phyloP scores from a whole-genome alignment of 257 asterid species.

The Nicotiana undulata region DNA sequence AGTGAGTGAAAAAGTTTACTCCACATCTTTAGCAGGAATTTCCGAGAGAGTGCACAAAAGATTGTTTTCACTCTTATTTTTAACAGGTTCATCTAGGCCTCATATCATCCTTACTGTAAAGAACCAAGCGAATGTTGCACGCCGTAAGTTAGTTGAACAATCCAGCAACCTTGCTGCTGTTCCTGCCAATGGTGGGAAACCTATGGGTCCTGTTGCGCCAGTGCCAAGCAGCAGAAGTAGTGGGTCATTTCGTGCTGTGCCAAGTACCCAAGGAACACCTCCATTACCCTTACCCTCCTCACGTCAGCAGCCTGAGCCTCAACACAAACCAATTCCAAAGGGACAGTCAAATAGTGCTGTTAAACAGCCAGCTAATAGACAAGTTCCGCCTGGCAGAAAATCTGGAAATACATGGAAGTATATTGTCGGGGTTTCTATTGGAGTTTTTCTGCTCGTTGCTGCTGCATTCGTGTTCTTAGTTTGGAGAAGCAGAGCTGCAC shows the following conservation, averaged over 20 bases:
- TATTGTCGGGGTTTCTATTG: slow-evolving; percentile 32
- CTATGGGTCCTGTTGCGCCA: slow-evolving; percentile 20
- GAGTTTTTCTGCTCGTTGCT: slow-evolving; percentile 30
- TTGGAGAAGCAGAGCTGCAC: slow-evolving; percentile 59
- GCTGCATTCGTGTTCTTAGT: slow-evolving; percentile 23
- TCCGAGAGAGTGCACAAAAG: neutral
- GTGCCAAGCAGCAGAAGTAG: slow-evolving; percentile 70
- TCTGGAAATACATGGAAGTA: slow-evolving; percentile 36
- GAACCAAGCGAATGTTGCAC: slow-evolving; percentile 20
- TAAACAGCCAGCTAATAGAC: slow-evolving; percentile 17
- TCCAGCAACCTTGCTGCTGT: slow-evolving; percentile 49
- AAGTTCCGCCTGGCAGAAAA: slow-evolving; percentile 8
- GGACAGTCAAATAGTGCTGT: slow-evolving; percentile 6
- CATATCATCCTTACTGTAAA: slow-evolving; percentile 19
- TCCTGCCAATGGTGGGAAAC: slow-evolving; percentile 27
- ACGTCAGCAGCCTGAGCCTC: slow-evolving; percentile 16
- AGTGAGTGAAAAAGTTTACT: slow-evolving; percentile 26
- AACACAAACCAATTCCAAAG: slow-evolving; percentile 11
- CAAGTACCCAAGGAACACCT: slow-evolving; percentile 29
- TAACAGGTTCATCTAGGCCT: slow-evolving; percentile 31
- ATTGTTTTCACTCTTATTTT: slow-evolving; percentile 15
- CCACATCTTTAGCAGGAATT: neutral
- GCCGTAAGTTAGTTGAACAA: slow-evolving; percentile 51
- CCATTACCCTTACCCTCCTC: slow-evolving; percentile 21
- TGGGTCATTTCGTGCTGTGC: slow-evolving; percentile 75